Percentiles rank a stretch among this genome's conserved stretches.
Conservation (phyloP, 2,329 filamentous ascomycete species). For the Diaporthe sp. region DNA sequence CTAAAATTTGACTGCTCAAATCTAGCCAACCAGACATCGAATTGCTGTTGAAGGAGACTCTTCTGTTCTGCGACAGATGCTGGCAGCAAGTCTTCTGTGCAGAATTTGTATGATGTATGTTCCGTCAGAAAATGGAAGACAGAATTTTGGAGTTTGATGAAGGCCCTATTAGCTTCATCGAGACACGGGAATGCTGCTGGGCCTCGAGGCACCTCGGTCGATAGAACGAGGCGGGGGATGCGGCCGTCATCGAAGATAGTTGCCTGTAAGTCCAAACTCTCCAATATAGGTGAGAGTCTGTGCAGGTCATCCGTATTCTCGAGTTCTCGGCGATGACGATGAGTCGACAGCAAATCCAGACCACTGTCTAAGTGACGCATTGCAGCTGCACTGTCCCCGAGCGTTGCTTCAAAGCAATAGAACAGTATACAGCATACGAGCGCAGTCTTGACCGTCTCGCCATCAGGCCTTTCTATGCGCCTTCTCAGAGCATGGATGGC, state of each 20-base stretch:
- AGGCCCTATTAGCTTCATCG: not conserved
- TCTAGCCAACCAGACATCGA: not conserved
- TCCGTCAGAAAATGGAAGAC: not conserved
- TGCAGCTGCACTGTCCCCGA: not conserved
- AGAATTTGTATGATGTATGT: not conserved
- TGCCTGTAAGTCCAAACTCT: slow-evolving; percentile 1
- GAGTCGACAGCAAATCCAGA: not conserved
- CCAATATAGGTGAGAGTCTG: not conserved
- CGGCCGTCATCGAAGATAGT: not conserved
- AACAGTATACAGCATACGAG: not conserved
- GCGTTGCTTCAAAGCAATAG: not conserved
- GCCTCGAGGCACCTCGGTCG: not conserved
- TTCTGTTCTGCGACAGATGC: not conserved
- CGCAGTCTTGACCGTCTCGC: not conserved
- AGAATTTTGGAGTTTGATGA: not conserved
- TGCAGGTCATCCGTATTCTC: not conserved
- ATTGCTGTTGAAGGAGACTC: not conserved
- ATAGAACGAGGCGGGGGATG: not conserved
- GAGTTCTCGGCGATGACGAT: not conserved
- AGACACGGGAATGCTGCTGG: not conserved
- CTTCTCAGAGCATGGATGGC: not conserved
- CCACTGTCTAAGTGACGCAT: not conserved
- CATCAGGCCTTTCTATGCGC: not conserved
- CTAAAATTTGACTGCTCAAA: not conserved
- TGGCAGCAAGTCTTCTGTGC: not conserved